Evolutionary conservation across 1,284 basidiomycete genomes (phyloP).

Genomic region (Trichosporon coremiiforme): DNA sequence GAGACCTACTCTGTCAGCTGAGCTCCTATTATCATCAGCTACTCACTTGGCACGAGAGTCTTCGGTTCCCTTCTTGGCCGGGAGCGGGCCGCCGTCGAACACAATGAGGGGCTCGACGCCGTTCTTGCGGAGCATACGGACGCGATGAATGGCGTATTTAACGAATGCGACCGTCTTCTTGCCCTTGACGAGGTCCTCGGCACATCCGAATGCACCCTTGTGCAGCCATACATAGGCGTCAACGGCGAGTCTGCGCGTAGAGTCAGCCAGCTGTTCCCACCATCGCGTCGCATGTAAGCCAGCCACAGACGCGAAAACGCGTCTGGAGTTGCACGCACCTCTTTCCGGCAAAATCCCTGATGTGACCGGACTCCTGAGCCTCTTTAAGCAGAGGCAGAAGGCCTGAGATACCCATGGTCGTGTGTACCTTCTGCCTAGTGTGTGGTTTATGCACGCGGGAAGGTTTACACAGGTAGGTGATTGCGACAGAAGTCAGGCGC

Average conservation of each 20-base stretch:
- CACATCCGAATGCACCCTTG: conserved; percentile 86
- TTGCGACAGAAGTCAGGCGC: conserved; percentile 28
- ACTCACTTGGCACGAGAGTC: conserved; percentile 67
- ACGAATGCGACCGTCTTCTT: conserved; percentile 86
- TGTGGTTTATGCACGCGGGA: background rate
- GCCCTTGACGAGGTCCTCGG: conserved; percentile 84
- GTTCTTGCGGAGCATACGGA: conserved; percentile 81
- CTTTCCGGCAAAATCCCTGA: conserved; percentile 79
- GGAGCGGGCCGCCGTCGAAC: conserved; percentile 93
- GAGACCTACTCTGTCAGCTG: conserved; percentile 51
- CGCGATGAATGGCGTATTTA: conserved; percentile 90
- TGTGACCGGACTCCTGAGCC: conserved; percentile 74
- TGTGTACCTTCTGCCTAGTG: conserved; percentile 1
- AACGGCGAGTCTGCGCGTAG: conserved; percentile 38
- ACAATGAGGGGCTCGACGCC: conserved; percentile 88
- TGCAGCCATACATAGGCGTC: conserved; percentile 92
- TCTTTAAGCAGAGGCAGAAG: conserved; percentile 89
- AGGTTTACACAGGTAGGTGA: background rate
- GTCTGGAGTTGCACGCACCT: conserved; percentile 57
- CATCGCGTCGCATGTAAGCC: background rate
- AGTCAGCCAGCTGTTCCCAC: conserved; percentile 1
- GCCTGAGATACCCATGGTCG: conserved; percentile 86
- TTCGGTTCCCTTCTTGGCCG: conserved; percentile 91
- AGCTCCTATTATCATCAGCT: background rate
- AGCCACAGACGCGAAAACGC: conserved; percentile 18